Base-by-base conservation (phyloP, 2,329 filamentous ascomycete genomes). In the Xylaria sp. region DNA sequence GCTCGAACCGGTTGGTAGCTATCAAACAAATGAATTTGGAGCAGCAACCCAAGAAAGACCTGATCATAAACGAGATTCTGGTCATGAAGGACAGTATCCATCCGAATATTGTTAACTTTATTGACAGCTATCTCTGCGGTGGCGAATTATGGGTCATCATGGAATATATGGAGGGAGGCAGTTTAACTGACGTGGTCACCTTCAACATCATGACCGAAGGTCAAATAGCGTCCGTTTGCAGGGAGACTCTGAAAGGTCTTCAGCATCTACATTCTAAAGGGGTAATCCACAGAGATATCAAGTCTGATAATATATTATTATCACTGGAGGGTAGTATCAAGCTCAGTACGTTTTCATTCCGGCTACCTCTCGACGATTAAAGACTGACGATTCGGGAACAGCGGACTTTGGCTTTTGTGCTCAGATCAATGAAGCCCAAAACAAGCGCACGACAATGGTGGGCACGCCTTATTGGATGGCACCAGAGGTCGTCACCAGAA, bases 1-100 rank as follows among this genome's bases (percentile, higher is more conserved):
- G 89, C 65, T 92, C 89, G 46, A 97, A 97, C 81, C 90, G 92
- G 71, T 90, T 97, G 74, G 96, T 99, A 44, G 96, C 96, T 49
- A 98, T 99, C 82, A 99, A 99, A 84, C 96, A 99, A 84, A 99
- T 99, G 96, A 98, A 98, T 74, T 84, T 99, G 65, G 96, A 98
- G 80, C 92, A 98, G 81, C 96, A 99, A 77, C 96, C 96, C 2
- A 98, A 98, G 87, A 99, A 99, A 81, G 96, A 99, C 76, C 85
- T 98, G 58, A 99, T 99, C 77, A 97, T 99, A 82, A 99, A 99
- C 80, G 96, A 99, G 79, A 99, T 99, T 74, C 83, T 99, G 67
- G 96, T 99, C 67, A 99, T 99, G 96, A 97, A 97, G 83, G 96
- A 98, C 77, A 97, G 94, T 85, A 96, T 93, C 67, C 96, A 99